phyloP scores from a whole-genome alignment of 2,329 filamentous ascomycete genomes.

The Curvularia hawaiiensis region DNA sequence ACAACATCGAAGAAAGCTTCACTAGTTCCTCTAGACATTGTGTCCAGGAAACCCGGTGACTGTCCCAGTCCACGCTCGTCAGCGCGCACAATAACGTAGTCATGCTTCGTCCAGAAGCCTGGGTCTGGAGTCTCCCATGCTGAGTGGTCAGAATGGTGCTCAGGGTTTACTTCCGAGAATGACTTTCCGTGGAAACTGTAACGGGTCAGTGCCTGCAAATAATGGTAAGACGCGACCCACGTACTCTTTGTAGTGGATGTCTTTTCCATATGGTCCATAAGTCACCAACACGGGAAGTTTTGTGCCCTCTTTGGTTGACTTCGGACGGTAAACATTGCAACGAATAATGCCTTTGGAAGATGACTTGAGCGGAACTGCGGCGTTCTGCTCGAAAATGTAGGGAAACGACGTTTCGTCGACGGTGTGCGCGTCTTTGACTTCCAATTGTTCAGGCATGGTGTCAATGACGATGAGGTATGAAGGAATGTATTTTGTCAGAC shows the following conservation, averaged over 20 bases:
- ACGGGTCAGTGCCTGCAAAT: constrained; percentile 1
- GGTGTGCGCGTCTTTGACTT: constrained; percentile 41
- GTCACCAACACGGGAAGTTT: constrained; percentile 68
- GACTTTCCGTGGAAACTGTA: constrained; percentile 57
- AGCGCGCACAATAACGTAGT: constrained; percentile 49
- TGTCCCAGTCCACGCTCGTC: constrained; percentile 60
- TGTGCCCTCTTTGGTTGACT: constrained; percentile 36
- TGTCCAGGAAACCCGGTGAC: constrained; percentile 58
- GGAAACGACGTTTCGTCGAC: constrained; percentile 44
- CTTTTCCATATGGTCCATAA: constrained; percentile 76
- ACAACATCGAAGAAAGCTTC: constrained; percentile 59
- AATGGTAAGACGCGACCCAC: not conserved
- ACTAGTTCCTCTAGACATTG: constrained; percentile 59
- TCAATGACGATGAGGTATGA: not conserved
- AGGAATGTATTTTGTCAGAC: not conserved
- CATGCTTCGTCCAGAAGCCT: constrained; percentile 46
- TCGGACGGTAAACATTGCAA: constrained; percentile 59
- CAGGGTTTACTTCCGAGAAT: constrained; percentile 47
- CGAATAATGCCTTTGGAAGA: constrained; percentile 50
- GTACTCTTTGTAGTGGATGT: constrained; percentile 66
- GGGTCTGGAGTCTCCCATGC: constrained; percentile 54
- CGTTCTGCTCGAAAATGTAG: constrained; percentile 60
- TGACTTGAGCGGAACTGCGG: constrained; percentile 51
- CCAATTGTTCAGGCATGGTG: constrained; percentile 34
- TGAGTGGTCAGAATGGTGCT: constrained; percentile 48